Base-by-base conservation (phyloP, 2,329 filamentous ascomycete genomes). In the Cladosporium sp. region DNA sequence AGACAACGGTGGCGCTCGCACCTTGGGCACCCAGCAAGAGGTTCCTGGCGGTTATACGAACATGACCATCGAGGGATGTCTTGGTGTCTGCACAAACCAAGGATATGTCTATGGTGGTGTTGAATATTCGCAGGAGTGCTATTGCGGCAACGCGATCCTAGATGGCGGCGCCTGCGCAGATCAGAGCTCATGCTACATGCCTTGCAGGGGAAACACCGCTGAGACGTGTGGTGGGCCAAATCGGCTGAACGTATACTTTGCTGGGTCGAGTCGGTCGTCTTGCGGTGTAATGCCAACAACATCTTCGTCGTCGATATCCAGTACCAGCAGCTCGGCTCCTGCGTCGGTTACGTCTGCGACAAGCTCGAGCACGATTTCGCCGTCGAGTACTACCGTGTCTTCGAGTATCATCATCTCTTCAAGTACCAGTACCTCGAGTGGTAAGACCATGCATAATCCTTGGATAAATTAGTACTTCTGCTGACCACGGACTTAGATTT, bases 1-100 rank as follows among this genome's bases (percentile, higher is more conserved):
- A 11, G 72, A 74, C 57, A 67, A 59, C 26, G 68, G 64, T n/a
- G 65, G 61, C n/a, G 56, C 64, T 11, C 67, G 71, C 18, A 66
- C 71, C 13, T 59, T 74, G 21, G 58, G 62, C 16, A 67, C 64
- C 8, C 63, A 67, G 46, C 58, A 66, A 32, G 59, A 70, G 36
- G 67, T 68, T 16, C 53, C 53, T 11, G 69, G 70, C 18, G 56
- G 62, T 21, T 70, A 71, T 30, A 60, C 62, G 11, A 71, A 71
- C 30, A 65, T 65, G 34, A 71, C 69, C 14, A 25, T 64, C 3
- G 53, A 49, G 21, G 53, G 62, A 0, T 64, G 62, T 58, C 26
- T 64, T 5, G 49, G 23, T 6, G 48, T 63, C 0, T 63, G 60
- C 48, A 39, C 49, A 1, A 32, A 32, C 16, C 28, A 53, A 34